Percentiles rank a stretch among this genome's conserved stretches.
These are phyloP conservation scores for Coniella lustricola DNA, from an alignment of 2,329 filamentous ascomycete genomes.

Conservation along the genomic window DNA sequence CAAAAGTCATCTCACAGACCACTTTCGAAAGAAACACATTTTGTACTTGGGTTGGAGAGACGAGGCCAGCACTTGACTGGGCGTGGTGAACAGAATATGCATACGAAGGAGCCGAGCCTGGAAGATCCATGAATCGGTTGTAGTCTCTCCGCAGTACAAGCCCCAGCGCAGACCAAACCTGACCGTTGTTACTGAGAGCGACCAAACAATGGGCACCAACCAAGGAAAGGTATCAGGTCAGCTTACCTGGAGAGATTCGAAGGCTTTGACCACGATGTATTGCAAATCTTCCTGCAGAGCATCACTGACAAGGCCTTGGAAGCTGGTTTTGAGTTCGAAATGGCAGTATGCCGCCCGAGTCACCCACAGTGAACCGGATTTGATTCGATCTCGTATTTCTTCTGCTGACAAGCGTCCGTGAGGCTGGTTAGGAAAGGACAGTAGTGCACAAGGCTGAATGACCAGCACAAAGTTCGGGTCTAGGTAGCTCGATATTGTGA, in stretches of 20 bases:
- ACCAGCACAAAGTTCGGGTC: slow-evolving; percentile 6
- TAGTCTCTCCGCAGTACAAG: slow-evolving; percentile 6
- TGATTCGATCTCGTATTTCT: slow-evolving; percentile 9
- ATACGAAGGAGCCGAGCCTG: neutral
- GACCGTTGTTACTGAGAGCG: neutral
- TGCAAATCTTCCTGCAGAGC: neutral
- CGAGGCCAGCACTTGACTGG: neutral
- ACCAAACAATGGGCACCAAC: neutral
- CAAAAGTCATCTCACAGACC: slow-evolving; percentile 5
- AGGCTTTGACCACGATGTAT: neutral
- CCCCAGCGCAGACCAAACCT: slow-evolving; percentile 10
- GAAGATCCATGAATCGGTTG: neutral
- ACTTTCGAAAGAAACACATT: slow-evolving; percentile 5
- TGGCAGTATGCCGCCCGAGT: slow-evolving; percentile 11
- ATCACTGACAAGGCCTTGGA: neutral
- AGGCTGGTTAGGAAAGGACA: slow-evolving; percentile 5
- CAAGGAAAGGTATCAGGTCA: neutral
- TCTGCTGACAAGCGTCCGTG: neutral
- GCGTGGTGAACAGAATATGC: slow-evolving; percentile 10
- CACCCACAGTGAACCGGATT: slow-evolving; percentile 9
- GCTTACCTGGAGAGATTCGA: slow-evolving; percentile 4
- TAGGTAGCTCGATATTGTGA: slow-evolving; percentile 8
- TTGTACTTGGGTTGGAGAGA: slow-evolving; percentile 1
- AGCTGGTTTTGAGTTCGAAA: neutral
- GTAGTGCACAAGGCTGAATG: neutral